These are phyloP conservation scores for Pezicula radicicola DNA, from an alignment of 2,329 filamentous ascomycete species.

Conservation along the genomic window DNA sequence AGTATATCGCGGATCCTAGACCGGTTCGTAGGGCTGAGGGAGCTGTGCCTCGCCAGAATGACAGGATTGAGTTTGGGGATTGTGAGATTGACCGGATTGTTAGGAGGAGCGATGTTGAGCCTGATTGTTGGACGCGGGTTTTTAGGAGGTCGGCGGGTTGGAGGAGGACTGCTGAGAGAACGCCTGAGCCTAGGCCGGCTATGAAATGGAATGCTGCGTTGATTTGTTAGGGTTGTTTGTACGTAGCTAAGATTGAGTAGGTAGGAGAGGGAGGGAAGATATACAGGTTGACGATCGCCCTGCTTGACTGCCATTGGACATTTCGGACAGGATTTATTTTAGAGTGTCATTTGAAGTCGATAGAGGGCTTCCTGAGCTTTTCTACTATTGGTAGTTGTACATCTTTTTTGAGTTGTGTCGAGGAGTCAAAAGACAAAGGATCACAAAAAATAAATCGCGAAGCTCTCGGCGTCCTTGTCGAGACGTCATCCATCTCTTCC, in stretches of 20 bases:
- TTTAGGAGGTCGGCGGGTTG: constrained; percentile 97
- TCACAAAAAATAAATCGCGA: no score
- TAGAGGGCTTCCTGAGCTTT: background rate
- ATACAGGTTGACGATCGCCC: constrained; percentile 47
- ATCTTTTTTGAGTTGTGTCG: background rate
- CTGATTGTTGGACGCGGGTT: constrained; percentile 89
- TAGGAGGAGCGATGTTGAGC: constrained; percentile 62
- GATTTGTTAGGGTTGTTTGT: background rate
- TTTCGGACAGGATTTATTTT: constrained; percentile 24
- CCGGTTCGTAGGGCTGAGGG: constrained; percentile 93
- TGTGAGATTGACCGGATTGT: constrained; percentile 69
- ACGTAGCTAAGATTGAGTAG: background rate
- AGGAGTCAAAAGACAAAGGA: no score
- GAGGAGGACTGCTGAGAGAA: constrained; percentile 83
- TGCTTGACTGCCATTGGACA: constrained; percentile 48
- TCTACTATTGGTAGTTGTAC: background rate
- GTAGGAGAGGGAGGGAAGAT: background rate
- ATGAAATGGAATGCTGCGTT: constrained; percentile 75
- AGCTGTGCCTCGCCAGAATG: constrained; percentile 88
- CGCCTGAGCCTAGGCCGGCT: constrained; percentile 83
- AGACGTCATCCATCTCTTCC: no score
- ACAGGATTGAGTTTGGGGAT: constrained; percentile 59
- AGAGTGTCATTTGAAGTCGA: constrained; percentile 15
- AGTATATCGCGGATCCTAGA: constrained; percentile 90
- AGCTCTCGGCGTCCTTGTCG: no score